Evolutionary conservation across 495 filamentous ascomycete genomes (phyloP), one percentile per base, ranked within the genome.

Genomic region (Aspergillus egyptiacus): DNA sequence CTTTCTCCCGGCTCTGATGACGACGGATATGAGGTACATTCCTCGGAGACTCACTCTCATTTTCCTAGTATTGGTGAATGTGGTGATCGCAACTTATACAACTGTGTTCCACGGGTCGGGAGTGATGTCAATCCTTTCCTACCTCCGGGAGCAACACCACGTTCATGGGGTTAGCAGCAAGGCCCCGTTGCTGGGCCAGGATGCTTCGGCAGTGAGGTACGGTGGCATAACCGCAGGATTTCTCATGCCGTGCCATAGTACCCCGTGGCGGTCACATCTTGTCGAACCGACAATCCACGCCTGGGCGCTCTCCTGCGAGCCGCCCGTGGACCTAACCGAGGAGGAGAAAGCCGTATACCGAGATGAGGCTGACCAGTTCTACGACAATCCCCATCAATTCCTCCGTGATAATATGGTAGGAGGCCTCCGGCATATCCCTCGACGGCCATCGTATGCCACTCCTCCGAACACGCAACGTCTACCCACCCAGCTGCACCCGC

Each of bases 211-310:
- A 6, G 15, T 51, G 1, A 7, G 27, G 13, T 34, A 35, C 31
- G 20, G 38, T 32, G 62, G 60, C 24, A 81, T 84, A 23, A 89
- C 87, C 30, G 84, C 81, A 6, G 87, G 84, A 3, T 96, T 97
- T 67, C 76, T 98, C n/a, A 95, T 93, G 76, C 93, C 94, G 13
- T 98, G 93, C 67, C 94, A 98, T 72, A 86, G 85, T 55, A 96
- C 91, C 7, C 91, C 93, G n/a, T 98, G 93, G 94, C 85, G 89
- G 48, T 87, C 84, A 5, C 88, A 91, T 59, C 76, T 97, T 25
- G 73, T 91, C 31, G 77, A 88, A 57, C 78, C 87, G 1, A 67
- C 69, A 35, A 82, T 95, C 22, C 68, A 82, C 46, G 89, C 89
- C 2, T 91, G 91, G 80, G 91, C 93, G 0, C 73, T 97, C 9